Base-by-base conservation (phyloP, 2,329 filamentous ascomycete species). In the Albophoma yamanashiensis region DNA sequence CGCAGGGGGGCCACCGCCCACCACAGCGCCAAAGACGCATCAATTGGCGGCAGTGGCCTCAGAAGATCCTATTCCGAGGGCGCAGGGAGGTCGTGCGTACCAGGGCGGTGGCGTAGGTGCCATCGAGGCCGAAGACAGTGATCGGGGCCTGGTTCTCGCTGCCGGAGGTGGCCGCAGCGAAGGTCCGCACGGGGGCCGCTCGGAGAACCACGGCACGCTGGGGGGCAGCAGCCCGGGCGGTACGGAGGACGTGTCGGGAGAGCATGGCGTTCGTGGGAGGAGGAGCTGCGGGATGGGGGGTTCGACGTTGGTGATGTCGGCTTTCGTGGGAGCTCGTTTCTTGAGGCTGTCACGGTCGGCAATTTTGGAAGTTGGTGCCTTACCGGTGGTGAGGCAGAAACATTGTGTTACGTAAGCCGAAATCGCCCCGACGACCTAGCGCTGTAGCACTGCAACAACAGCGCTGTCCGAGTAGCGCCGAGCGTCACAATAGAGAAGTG, bases 21-120 rank as follows among this genome's bases (percentile, higher is more conserved):
- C 58, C 22, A 27, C 42, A 42, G 15, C 17, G 36, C 31, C 50
- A 40, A 22, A 39, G 17, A 22, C 31, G 39, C 34, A 11, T 60
- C 67, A 68, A 66, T 68, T 64, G 62, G 34, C 53, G 55, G 53
- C 61, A 31, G 56, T 39, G 2, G 20, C 17, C 36, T 8, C 25
- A 7, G 17, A 4, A 20, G 42, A 39, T 45, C 34, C 12, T 22
- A 2, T 43, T 45, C 50, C 59, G 58, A 55, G 62, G 60, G 62
- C 39, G 36, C 39, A 34, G 47, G 50, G n/a, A 45, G 50, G 59
- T 50, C 34, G 34, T 45, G 67, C 91, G 76, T 93, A 99, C 94
- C 87, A 99, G 84, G 81, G 94, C 94, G 80, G 89, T 92, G 76
- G 94, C 94, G 81, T 99, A 99, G 75, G 93, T 97, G 78, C 94